Conservation (phyloP, 1,139 yeast species). For the Kodamaea sp. region DNA sequence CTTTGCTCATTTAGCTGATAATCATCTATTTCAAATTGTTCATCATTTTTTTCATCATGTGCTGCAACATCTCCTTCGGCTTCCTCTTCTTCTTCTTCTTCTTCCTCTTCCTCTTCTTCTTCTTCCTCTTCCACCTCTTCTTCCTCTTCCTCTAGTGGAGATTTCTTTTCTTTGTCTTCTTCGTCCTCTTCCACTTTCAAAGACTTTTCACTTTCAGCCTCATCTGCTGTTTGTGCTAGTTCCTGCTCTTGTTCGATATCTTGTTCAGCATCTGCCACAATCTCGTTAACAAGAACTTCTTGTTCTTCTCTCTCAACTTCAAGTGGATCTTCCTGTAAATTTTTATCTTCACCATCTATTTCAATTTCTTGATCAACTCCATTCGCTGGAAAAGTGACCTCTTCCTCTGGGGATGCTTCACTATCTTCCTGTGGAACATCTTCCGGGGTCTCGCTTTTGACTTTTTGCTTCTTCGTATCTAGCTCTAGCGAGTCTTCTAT, state of each 20-base stretch:
- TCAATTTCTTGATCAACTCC: too few species aligned
- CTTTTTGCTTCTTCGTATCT: constrained; percentile 4
- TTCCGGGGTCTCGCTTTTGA: too few species aligned
- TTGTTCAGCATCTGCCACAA: constrained; percentile 11
- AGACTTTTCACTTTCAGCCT: constrained; percentile 6
- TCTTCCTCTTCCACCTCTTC: constrained; percentile 9
- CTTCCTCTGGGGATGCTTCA: too few species aligned
- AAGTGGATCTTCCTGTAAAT: too few species aligned
- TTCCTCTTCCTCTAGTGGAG: constrained; percentile 8
- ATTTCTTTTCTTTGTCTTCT: constrained; percentile 9
- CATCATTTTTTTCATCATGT: constrained; percentile 25
- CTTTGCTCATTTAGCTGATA: constrained; percentile 52
- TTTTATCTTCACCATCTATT: too few species aligned
- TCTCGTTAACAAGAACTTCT: too few species aligned
- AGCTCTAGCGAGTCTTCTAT: constrained; percentile 5
- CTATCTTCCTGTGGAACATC: too few species aligned
- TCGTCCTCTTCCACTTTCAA: constrained; percentile 5
- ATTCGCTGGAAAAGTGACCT: too few species aligned
- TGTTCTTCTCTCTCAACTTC: too few species aligned
- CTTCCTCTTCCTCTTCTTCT: constrained; percentile 18
- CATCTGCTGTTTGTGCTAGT: constrained; percentile 5
- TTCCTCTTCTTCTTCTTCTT: constrained; percentile 17
- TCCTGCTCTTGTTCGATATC: constrained; percentile 13
- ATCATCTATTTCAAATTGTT: constrained; percentile 25
- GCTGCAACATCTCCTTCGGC: constrained; percentile 28